phyloP scores from a whole-genome alignment of 2,329 filamentous ascomycete genomes.

The Diaporthe citri region DNA sequence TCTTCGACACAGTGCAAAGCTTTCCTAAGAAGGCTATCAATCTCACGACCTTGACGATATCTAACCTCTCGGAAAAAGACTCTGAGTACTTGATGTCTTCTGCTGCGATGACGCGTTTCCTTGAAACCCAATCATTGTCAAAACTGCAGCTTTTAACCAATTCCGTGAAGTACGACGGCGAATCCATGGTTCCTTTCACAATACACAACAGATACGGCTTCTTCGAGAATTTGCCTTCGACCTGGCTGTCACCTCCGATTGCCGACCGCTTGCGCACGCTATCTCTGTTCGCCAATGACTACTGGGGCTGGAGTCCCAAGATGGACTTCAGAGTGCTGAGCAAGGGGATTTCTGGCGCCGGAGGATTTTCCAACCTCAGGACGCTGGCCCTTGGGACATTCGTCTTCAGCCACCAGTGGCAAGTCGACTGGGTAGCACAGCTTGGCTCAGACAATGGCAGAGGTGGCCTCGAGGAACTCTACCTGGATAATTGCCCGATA shows the following conservation, averaged over 20 bases:
- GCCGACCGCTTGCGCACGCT: slow-evolving; percentile 50
- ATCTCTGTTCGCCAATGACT: slow-evolving; percentile 52
- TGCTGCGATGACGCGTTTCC: neutral
- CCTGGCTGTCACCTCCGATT: slow-evolving; percentile 44
- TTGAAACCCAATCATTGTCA: neutral
- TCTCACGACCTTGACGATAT: slow-evolving; percentile 26
- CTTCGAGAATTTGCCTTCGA: slow-evolving; percentile 39
- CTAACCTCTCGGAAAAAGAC: slow-evolving; percentile 26
- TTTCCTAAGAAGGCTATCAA: neutral
- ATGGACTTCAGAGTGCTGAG: slow-evolving; percentile 50
- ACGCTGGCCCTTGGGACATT: slow-evolving; percentile 56
- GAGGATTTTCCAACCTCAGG: slow-evolving; percentile 54
- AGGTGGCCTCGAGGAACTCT: slow-evolving; percentile 54
- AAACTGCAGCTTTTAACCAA: slow-evolving; percentile 19
- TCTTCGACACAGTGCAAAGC: neutral
- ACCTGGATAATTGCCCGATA: slow-evolving; percentile 59
- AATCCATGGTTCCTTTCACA: neutral
- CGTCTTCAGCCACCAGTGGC: slow-evolving; percentile 58
- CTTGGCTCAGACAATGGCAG: slow-evolving; percentile 46
- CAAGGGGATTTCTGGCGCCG: neutral
- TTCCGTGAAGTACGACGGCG: neutral
- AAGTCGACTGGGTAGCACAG: slow-evolving; percentile 59
- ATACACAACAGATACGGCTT: slow-evolving; percentile 41
- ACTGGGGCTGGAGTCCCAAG: slow-evolving; percentile 56
- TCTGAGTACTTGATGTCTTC: slow-evolving; percentile 1